Evolutionary conservation across 352 stramenopile species (phyloP).

Genomic region (Plasmopara muralis): DNA sequence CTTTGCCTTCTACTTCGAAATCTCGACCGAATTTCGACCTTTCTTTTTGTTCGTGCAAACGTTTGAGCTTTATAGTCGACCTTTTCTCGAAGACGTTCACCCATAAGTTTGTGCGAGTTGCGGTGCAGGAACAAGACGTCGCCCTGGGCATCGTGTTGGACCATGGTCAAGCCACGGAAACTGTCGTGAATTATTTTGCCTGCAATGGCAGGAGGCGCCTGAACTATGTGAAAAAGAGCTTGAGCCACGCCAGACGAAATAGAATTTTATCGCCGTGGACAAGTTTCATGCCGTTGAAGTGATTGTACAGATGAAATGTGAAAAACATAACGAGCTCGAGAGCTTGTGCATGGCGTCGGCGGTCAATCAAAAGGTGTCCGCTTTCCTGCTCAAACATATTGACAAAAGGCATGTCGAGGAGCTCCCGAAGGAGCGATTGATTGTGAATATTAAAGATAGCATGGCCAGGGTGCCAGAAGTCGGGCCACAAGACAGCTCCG

Average conservation of each 20-base stretch:
- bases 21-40: constrained; percentile 16
- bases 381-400: constrained; percentile 73
- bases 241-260: constrained; percentile 56
- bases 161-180: constrained; percentile 58
- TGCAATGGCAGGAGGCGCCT: constrained; percentile 29
- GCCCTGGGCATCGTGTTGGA: constrained; percentile 34
- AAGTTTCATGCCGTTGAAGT: constrained; percentile 33
- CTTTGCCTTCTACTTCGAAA: constrained; percentile 20
- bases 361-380: constrained; percentile 53
- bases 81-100: constrained; percentile 20
- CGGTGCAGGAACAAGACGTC: constrained; percentile 49
- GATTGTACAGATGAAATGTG: constrained; percentile 22
- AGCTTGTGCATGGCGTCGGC: constrained; percentile 22
- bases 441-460: constrained; percentile 66
- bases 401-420: constrained; percentile 39
- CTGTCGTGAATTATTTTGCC: constrained; percentile 32
- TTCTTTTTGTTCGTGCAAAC: constrained; percentile 16
- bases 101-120: constrained; percentile 44
- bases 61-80: constrained; percentile 20
- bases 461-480: constrained; percentile 52
- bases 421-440: constrained; percentile 46
- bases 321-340: constrained; percentile 44
- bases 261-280: constrained; percentile 57
- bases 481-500: constrained; percentile 61
- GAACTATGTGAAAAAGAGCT: constrained; percentile 45